Percentiles rank a stretch among this genome's conserved stretches.
Conservation (phyloP, 192 early-diverging fungal species). For the Podila verticillata region DNA sequence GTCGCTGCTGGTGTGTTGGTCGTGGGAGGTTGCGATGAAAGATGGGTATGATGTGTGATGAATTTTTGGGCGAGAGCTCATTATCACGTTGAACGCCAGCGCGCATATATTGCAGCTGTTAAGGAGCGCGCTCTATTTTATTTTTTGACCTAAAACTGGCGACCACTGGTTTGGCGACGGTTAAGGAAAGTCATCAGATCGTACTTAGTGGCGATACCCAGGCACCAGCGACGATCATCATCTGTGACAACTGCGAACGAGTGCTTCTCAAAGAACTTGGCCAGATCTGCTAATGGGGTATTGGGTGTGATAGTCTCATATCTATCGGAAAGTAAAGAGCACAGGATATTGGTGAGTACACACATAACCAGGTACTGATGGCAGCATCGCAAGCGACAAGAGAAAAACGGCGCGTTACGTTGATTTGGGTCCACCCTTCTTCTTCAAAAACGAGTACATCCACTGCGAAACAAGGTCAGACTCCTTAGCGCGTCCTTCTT, state of each 20-base stretch:
- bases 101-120: too few species aligned
- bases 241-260: slow-evolving; percentile 88
- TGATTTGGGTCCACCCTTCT: slow-evolving; percentile 22
- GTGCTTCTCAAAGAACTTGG: slow-evolving; percentile 85
- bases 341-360: background rate
- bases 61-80: too few species aligned
- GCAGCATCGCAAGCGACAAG: background rate
- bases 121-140: background rate
- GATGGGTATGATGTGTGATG: too few species aligned
- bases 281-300: slow-evolving; percentile 80
- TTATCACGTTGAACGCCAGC: too few species aligned
- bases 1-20: too few species aligned
- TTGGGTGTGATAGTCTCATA: slow-evolving; percentile 85
- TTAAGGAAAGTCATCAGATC: slow-evolving; percentile 78
- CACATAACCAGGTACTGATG: background rate
- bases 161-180: slow-evolving; percentile 57
- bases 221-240: slow-evolving; percentile 77
- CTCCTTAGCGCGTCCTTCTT: slow-evolving; percentile 58
- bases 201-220: slow-evolving; percentile 83
- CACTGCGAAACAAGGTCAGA: slow-evolving; percentile 62
- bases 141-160: slow-evolving; percentile 19
- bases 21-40: too few species aligned
- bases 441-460: slow-evolving; percentile 73
- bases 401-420: slow-evolving; percentile 20
- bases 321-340: slow-evolving; percentile 9